Percentiles rank a stretch among this genome's conserved stretches.
Evolutionary conservation across 78 protist genomes (phyloP).

Genomic region (Guillardia theta): DNA sequence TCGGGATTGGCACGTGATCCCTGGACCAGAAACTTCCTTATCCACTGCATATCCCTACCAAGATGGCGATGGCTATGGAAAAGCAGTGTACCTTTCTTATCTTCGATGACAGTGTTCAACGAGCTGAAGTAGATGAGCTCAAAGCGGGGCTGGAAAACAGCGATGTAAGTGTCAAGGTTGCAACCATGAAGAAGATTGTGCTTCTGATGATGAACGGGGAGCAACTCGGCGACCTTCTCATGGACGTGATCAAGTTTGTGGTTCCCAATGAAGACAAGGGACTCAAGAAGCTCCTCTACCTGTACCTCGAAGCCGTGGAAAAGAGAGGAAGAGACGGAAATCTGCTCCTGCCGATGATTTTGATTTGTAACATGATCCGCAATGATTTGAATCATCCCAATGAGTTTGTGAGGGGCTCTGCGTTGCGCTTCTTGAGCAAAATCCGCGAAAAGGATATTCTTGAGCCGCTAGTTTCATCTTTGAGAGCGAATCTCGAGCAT

Average conservation of each 20-base stretch:
- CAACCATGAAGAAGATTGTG: slow-evolving; percentile 62
- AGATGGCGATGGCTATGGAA: neutral
- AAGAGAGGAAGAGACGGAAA: slow-evolving; percentile 86
- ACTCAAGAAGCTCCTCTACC: slow-evolving; percentile 88
- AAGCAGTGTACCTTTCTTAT: slow-evolving; percentile 2
- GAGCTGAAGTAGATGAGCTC: neutral
- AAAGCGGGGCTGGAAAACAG: neutral
- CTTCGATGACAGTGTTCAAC: neutral
- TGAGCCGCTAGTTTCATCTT: slow-evolving; percentile 27
- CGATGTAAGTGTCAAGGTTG: slow-evolving; percentile 19
- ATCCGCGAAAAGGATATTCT: neutral
- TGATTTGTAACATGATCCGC: slow-evolving; percentile 76
- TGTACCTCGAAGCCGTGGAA: slow-evolving; percentile 91
- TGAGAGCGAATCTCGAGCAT: slow-evolving; percentile 82
- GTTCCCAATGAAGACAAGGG: slow-evolving; percentile 82
- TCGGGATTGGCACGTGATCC: no score
- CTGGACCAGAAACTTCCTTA: no score
- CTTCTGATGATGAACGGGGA: slow-evolving; percentile 76
- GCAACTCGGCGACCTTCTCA: slow-evolving; percentile 67
- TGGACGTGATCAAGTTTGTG: slow-evolving; percentile 83
- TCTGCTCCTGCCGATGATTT: slow-evolving; percentile 90
- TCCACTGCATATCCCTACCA: no score
- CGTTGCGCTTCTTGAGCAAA: slow-evolving; percentile 89
- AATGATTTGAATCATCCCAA: slow-evolving; percentile 87
- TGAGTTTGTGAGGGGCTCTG: slow-evolving; percentile 92